Base-by-base conservation (phyloP, 108 stramenopile genomes). In the Craspedostauros australis region DNA sequence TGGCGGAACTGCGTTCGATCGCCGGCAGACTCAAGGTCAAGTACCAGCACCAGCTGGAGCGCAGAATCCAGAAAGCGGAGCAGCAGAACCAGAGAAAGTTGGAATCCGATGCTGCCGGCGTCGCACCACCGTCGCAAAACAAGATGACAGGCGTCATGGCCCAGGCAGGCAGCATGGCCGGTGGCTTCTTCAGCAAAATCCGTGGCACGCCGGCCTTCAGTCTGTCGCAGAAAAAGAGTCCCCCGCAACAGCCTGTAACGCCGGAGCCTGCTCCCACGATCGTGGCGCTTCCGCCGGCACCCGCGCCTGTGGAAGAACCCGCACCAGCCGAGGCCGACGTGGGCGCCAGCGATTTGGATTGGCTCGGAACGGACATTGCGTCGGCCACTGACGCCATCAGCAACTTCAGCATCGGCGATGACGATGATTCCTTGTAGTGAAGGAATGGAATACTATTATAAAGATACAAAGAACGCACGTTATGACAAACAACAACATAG, bases 1-100 rank as follows among this genome's bases (percentile, higher is more conserved):
- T 87, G 20, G 86, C 77, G n/a, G 86, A 87, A 62, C 44, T 91
- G 15, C 64, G 86, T 34, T 53, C 76, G 15, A 70, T 91, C 52
- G 71, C 75, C 21, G 66, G 49, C 3, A 47, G 72, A 11, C 65
- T 86, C 33, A 70, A 73, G 37, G 54, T 72, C 19, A 75, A 75
- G 55, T 90, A 90, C 46, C 41, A 79, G 54, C 54, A 59, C 19
- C 68, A 78, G 38, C 27, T 73, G 22, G 69, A 68, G 33, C 42
- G 49, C 1, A 75, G 57, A 15, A 46, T 67, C 50, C 44, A 64
- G 47, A 24, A 41, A 7, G 61, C 66, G 5, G 42, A 23, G 33
- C 55, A 62, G 27, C 47, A 40, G 22, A 14, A 53, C 32, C 23
- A 66, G 14, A 16, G 22, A 46, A 41, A 16, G 12, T 12, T 24